phyloP scores from a whole-genome alignment of 768 basidiomycete genomes.

The Xerocomus potaroensis region DNA sequence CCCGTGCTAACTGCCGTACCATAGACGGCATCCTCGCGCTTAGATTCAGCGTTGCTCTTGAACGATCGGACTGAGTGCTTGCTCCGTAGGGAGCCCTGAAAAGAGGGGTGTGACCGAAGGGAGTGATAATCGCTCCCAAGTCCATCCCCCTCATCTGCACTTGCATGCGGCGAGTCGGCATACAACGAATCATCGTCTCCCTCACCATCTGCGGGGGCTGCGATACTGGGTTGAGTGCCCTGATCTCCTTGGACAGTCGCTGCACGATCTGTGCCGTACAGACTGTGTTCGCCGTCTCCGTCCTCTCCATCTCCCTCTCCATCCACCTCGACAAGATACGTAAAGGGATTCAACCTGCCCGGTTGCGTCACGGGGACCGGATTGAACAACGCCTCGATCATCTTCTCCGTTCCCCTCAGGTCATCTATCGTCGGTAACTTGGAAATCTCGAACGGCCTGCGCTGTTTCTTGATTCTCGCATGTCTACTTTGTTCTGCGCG shows the following conservation, averaged over 20 bases:
- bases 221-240: not conserved
- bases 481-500: slow-evolving; percentile 1
- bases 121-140: slow-evolving; percentile 29
- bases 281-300: slow-evolving; percentile 8
- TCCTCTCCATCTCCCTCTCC: slow-evolving; percentile 19
- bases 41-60: slow-evolving; percentile 6
- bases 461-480: slow-evolving; percentile 16
- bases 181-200: slow-evolving; percentile 22
- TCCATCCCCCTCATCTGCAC: slow-evolving; percentile 3
- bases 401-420: slow-evolving; percentile 60
- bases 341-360: slow-evolving; percentile 31
- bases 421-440: slow-evolving; percentile 51
- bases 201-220: slow-evolving; percentile 1
- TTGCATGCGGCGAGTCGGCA: slow-evolving; percentile 16
- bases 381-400: slow-evolving; percentile 81
- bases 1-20: slow-evolving; percentile 1
- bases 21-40: not conserved
- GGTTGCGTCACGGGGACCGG: slow-evolving; percentile 46
- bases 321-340: slow-evolving; percentile 32
- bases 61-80: slow-evolving; percentile 18
- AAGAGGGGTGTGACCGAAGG: slow-evolving; percentile 22
- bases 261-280: not conserved
- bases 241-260: not conserved
- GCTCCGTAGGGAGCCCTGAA: slow-evolving; percentile 21
- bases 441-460: slow-evolving; percentile 29